phyloP scores from a whole-genome alignment of 2,329 filamentous ascomycete species.

The Penicillium expansum region DNA sequence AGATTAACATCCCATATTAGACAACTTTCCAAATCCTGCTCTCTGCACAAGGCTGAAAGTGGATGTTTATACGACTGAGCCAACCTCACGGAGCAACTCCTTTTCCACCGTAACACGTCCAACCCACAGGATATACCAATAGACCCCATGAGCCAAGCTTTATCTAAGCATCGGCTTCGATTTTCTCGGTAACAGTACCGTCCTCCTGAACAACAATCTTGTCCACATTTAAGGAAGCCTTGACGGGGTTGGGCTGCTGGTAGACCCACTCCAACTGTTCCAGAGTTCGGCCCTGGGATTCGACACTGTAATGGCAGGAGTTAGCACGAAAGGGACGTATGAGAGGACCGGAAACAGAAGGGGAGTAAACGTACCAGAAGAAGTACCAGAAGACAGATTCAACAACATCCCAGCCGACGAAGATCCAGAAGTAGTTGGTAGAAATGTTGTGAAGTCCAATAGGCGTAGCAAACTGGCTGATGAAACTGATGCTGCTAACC shows the following conservation, averaged over 20 bases:
- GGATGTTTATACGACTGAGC: not conserved
- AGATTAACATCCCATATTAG: not conserved
- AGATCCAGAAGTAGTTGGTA: conserved; percentile 43
- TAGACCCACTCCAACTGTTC: conserved; percentile 54
- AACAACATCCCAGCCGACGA: conserved; percentile 50
- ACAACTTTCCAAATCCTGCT: not conserved
- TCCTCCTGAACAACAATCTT: conserved; percentile 49
- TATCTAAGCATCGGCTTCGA: conserved; percentile 29
- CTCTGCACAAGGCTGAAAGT: not conserved
- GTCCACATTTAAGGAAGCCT: conserved; percentile 49
- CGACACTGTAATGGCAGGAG: conserved; percentile 38
- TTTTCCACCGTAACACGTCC: not conserved
- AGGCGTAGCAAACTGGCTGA: conserved; percentile 50
- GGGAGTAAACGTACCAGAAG: conserved; percentile 41
- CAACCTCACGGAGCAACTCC: not conserved
- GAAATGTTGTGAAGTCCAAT: conserved; percentile 48
- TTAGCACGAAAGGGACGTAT: not conserved
- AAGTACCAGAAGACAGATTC: conserved; percentile 47
- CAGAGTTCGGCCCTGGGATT: conserved; percentile 51
- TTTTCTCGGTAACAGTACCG: conserved; percentile 49
- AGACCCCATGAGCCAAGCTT: not conserved
- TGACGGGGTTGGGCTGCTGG: conserved; percentile 50
- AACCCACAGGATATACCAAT: not conserved
- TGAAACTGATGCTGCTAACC: conserved; percentile 48
- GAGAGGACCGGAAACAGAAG: no score